Evolutionary conservation across 2,329 filamentous ascomycete genomes (phyloP).

Genomic region (Epichloe bromicola): DNA sequence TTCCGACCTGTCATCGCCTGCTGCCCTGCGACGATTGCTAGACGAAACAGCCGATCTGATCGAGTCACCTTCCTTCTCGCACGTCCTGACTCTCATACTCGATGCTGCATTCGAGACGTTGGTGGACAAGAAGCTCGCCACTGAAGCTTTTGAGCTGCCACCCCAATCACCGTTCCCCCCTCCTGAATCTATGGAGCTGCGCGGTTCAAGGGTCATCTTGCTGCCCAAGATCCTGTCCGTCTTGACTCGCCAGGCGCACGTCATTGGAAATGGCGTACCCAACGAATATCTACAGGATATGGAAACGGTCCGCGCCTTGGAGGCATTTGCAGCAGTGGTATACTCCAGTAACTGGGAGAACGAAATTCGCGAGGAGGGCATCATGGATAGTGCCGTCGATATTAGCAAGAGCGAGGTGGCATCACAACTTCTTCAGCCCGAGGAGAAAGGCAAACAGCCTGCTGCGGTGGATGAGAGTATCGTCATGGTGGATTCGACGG

Average conservation of each 20-base stretch:
- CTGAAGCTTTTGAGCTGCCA: constrained; percentile 57
- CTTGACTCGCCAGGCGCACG: constrained; percentile 79
- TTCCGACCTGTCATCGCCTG: constrained; percentile 33
- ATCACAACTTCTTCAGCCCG: constrained; percentile 5
- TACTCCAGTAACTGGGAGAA: constrained; percentile 75
- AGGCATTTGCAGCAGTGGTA: constrained; percentile 76
- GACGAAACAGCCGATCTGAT: constrained; percentile 94
- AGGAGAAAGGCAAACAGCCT: constrained; percentile 24
- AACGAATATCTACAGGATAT: constrained; percentile 62
- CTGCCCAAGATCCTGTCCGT: constrained; percentile 84
- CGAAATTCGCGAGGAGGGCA: constrained; percentile 41
- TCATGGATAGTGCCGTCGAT: constrained; percentile 25
- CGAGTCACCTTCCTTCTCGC: constrained; percentile 81
- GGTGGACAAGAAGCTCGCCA: constrained; percentile 68
- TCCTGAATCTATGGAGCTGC: constrained; percentile 37
- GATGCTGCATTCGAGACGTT: constrained; percentile 79
- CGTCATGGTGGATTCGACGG: constrained; percentile 36
- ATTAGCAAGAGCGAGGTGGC: constrained; percentile 15
- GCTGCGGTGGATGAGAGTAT: constrained; percentile 23
- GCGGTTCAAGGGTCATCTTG: constrained; percentile 47
- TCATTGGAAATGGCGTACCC: constrained; percentile 66
- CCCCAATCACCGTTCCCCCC: constrained; percentile 23
- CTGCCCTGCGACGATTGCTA: constrained; percentile 65
- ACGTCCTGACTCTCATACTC: constrained; percentile 74
- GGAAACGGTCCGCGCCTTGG: constrained; percentile 62